Evolutionary conservation across 2,329 filamentous ascomycete genomes (phyloP), one percentile per base, ranked within the genome.

Genomic region (Pezicula rhizophila): DNA sequence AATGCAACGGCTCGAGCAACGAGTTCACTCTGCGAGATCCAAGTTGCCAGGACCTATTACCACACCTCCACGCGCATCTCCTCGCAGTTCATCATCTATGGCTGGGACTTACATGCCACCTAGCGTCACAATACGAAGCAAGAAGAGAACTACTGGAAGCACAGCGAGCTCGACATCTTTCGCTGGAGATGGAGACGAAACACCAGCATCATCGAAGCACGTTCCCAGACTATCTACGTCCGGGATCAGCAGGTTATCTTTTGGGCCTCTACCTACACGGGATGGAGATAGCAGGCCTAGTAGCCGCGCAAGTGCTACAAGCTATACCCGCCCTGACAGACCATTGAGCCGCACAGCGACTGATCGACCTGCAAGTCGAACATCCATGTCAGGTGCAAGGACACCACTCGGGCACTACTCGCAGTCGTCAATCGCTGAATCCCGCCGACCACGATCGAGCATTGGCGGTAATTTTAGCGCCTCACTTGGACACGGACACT

Each of bases 1-100:
- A 70, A 96, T 97, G 90, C 89, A 96, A 68, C 88, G 89, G 57
- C 83, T 99, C 52, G 93, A 97, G 67, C 89, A 93, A 54, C 82
- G 93, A 40, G 92, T 99, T 8, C 90, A 97, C 52, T 89, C 85
- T 20, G 93, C 86, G 15, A 84, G 90, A 58, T 96, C 92, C 35
- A 96, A 93, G 68, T 79, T 99, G 17, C 93, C 93, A 2, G 89
- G 86, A 1, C 89, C 91, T 2, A 77, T 81, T 7, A 77, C 75
- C 47, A 93, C 87, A 0, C 90, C 91, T 4, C 89, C 91, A 15
- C 82, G 85, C 42, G 78, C 79, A 4, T 95, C 90, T n/a, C 89
- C 91, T 18, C 80, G 88, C 46, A 66, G 67, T 48, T 50, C 26
- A 2, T 73, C 70, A 4, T 59, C 68, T 11, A 60, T 68, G 23